These are phyloP conservation scores for Plicaturopsis crispa DNA, from an alignment of 768 basidiomycete genomes.

Conservation along the genomic window DNA sequence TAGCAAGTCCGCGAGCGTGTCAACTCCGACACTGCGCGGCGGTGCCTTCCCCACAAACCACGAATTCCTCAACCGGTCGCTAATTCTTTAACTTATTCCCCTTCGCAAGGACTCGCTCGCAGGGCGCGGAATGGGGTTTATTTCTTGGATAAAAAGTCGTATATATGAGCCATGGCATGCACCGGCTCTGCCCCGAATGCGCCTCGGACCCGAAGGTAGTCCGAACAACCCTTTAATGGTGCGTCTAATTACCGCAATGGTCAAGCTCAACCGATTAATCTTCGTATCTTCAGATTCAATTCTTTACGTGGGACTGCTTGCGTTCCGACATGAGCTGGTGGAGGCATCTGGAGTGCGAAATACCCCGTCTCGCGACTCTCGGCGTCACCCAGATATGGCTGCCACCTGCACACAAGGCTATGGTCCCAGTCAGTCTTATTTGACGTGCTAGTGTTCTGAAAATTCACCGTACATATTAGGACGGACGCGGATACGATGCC, in stretches of 20 bases:
- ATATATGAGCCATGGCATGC: slow-evolving; percentile 12
- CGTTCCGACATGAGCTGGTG: slow-evolving; percentile 68
- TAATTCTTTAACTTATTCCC: neutral
- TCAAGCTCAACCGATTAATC: neutral
- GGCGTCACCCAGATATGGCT: slow-evolving; percentile 82
- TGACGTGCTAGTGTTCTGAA: slow-evolving; percentile 7
- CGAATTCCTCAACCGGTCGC: neutral
- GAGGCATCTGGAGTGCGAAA: slow-evolving; percentile 61
- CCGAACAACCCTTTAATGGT: slow-evolving; percentile 65
- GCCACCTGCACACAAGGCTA: slow-evolving; percentile 79
- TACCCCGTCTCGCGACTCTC: slow-evolving; percentile 53
- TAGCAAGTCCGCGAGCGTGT: slow-evolving; percentile 1
- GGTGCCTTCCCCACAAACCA: neutral
- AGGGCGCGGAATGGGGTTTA: slow-evolving; percentile 1
- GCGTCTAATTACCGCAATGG: slow-evolving; percentile 11
- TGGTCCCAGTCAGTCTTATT: slow-evolving; percentile 37
- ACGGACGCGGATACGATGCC: slow-evolving; percentile 76
- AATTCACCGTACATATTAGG: slow-evolving; percentile 28
- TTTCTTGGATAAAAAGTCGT: slow-evolving; percentile 20
- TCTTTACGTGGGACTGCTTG: slow-evolving; percentile 75
- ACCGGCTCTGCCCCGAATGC: slow-evolving; percentile 53
- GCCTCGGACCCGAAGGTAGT: slow-evolving; percentile 41
- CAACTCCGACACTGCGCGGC: slow-evolving; percentile 3
- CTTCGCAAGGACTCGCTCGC: slow-evolving; percentile 1
- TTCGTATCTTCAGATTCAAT: slow-evolving; percentile 48